Evolutionary conservation across 352 stramenopile species (phyloP).

Genomic region (Aphanomyces cochlioides): DNA sequence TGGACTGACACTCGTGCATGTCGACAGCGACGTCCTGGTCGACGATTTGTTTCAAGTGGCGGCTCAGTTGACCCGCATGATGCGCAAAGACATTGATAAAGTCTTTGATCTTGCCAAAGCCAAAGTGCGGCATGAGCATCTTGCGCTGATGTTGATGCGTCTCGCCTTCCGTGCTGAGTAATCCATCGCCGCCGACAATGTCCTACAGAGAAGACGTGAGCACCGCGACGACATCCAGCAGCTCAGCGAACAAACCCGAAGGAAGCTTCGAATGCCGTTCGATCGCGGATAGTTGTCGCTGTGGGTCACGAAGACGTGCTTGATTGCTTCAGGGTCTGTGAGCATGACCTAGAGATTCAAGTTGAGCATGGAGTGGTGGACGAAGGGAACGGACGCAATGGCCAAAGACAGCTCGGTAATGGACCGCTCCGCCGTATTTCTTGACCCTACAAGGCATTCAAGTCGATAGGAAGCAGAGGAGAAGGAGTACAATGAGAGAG

Average conservation of each 20-base stretch:
- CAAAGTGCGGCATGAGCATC: slow-evolving; percentile 27
- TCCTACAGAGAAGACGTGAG: slow-evolving; percentile 5
- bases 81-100: slow-evolving; percentile 22
- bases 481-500: slow-evolving; percentile 1
- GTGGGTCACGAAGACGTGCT: slow-evolving; percentile 22
- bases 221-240: not conserved
- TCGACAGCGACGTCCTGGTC: not conserved
- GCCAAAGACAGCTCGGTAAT: slow-evolving; percentile 7
- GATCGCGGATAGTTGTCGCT: slow-evolving; percentile 20
- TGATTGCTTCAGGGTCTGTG: slow-evolving; percentile 24
- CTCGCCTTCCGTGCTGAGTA: slow-evolving; percentile 22
- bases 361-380: not conserved
- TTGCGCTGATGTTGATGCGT: slow-evolving; percentile 20
- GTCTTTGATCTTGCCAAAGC: slow-evolving; percentile 22
- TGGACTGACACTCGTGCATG: slow-evolving; percentile 12
- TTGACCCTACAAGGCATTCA: not conserved
- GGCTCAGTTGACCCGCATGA: not conserved
- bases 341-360: slow-evolving; percentile 8
- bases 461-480: not conserved
- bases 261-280: not conserved
- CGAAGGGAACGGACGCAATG: slow-evolving; percentile 10
- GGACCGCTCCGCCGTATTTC: slow-evolving; percentile 19
- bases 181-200: slow-evolving; percentile 16
- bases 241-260: not conserved
- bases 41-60: not conserved